These are phyloP conservation scores for Kluyveromyces wickerhamii DNA, from an alignment of 805 yeast species.

Conservation along the genomic window DNA sequence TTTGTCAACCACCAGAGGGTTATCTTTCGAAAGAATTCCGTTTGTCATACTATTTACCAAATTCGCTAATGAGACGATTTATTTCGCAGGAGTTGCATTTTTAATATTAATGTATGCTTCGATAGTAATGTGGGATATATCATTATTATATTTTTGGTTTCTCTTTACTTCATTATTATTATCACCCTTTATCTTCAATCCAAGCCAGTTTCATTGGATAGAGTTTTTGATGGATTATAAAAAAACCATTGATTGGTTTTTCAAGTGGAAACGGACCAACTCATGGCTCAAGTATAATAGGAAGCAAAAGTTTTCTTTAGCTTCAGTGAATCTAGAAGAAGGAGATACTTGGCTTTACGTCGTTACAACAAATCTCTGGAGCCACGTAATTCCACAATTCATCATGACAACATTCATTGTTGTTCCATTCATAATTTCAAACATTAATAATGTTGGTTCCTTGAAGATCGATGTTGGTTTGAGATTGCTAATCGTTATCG, in stretches of 20 bases:
- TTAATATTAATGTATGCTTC: slow-evolving; percentile 50
- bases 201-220: slow-evolving; percentile 55
- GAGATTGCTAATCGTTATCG: slow-evolving; percentile 37
- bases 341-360: slow-evolving; percentile 33
- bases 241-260: slow-evolving; percentile 36
- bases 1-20: slow-evolving; percentile 77
- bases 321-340: slow-evolving; percentile 25
- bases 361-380: slow-evolving; percentile 33
- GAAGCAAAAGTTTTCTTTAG: slow-evolving; percentile 31
- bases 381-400: slow-evolving; percentile 36
- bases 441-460: slow-evolving; percentile 25
- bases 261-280: slow-evolving; percentile 40
- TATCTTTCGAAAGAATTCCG: slow-evolving; percentile 66
- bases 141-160: slow-evolving; percentile 56
- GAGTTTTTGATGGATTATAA: slow-evolving; percentile 58
- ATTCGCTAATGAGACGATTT: slow-evolving; percentile 59
- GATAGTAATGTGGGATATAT: slow-evolving; percentile 52
- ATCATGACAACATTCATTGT: slow-evolving; percentile 30
- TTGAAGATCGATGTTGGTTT: slow-evolving; percentile 39
- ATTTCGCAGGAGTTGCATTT: slow-evolving; percentile 50
- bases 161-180: slow-evolving; percentile 46
- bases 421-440: slow-evolving; percentile 45
- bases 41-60: slow-evolving; percentile 59
- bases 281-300: slow-evolving; percentile 11
- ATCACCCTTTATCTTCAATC: slow-evolving; percentile 57